phyloP scores from a whole-genome alignment of 495 filamentous ascomycete species.

The Rostrohypoxylon terebratum region DNA sequence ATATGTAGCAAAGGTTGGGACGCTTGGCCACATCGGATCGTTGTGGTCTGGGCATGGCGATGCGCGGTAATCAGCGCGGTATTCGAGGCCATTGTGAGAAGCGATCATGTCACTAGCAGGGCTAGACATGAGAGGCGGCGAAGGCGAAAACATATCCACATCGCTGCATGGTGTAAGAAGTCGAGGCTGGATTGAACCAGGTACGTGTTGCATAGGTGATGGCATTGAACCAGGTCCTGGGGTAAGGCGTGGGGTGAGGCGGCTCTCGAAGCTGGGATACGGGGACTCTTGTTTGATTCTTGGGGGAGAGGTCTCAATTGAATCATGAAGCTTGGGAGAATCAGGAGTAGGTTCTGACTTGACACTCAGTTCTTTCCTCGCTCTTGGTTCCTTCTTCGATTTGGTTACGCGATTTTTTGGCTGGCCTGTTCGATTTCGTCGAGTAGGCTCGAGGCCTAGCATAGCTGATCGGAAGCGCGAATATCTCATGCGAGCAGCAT shows the following conservation, averaged over 20 bases:
- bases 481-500: slow-evolving; percentile 85
- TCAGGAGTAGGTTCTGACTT: slow-evolving; percentile 44
- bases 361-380: slow-evolving; percentile 48
- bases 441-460: slow-evolving; percentile 56
- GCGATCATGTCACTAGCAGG: slow-evolving; percentile 48
- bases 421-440: slow-evolving; percentile 54
- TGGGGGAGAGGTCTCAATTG: slow-evolving; percentile 31
- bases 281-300: slow-evolving; percentile 54
- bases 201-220: slow-evolving; percentile 14
- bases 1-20: slow-evolving; percentile 30
- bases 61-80: slow-evolving; percentile 43
- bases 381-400: slow-evolving; percentile 54
- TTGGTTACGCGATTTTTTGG: slow-evolving; percentile 54
- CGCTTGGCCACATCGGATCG: slow-evolving; percentile 44
- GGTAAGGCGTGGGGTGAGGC: slow-evolving; percentile 46
- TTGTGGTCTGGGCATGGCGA: slow-evolving; percentile 43
- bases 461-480: slow-evolving; percentile 70
- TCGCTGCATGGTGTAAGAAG: slow-evolving; percentile 62
- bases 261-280: slow-evolving; percentile 34
- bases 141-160: slow-evolving; percentile 49
- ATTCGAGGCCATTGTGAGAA: slow-evolving; percentile 43
- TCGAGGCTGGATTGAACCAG: slow-evolving; percentile 47
- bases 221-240: slow-evolving; percentile 38
- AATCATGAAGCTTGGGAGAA: slow-evolving; percentile 20
- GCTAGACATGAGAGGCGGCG: slow-evolving; percentile 44